A percentile compares a stretch with the other conserved stretches of the same genome.
Evolutionary conservation across 2,329 filamentous ascomycete species (phyloP).

Genomic region (Botrytis sinoallii): DNA sequence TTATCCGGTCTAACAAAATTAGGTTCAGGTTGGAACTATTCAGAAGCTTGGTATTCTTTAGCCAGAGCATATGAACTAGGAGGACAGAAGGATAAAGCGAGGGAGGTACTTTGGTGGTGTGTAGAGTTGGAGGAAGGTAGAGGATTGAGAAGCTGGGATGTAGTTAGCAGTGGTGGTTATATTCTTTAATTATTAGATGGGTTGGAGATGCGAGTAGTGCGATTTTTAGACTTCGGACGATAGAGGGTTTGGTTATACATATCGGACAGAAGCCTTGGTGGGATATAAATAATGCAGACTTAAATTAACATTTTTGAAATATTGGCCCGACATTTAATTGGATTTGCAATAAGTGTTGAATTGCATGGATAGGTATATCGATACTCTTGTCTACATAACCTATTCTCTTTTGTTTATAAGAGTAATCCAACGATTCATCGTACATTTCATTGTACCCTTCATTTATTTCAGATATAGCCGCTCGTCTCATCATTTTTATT

Average conservation of each 20-base stretch:
- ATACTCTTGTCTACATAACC: neutral
- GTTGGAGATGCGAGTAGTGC: neutral
- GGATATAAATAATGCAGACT: neutral
- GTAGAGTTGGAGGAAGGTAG: slow-evolving; percentile 87
- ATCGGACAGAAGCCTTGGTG: neutral
- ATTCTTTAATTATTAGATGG: slow-evolving; percentile 7
- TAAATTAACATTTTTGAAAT: neutral
- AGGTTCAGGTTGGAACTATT: slow-evolving; percentile 83
- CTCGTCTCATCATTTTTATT: neutral
- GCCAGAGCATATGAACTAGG: slow-evolving; percentile 85
- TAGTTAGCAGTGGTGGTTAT: slow-evolving; percentile 56
- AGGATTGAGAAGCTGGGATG: slow-evolving; percentile 78
- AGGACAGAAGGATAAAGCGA: slow-evolving; percentile 80
- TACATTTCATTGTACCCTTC: neutral
- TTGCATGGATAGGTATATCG: neutral
- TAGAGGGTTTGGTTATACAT: neutral
- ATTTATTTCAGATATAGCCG: neutral
- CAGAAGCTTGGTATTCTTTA: slow-evolving; percentile 89
- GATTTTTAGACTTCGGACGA: neutral
- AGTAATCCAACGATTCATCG: neutral
- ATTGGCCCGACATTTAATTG: neutral
- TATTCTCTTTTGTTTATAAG: neutral
- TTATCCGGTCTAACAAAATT: slow-evolving; percentile 80
- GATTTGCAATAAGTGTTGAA: neutral
- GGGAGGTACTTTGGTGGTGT: slow-evolving; percentile 95